These are phyloP conservation scores for Xylaria sp. DNA, from an alignment of 2,329 filamentous ascomycete species.

Conservation along the genomic window DNA sequence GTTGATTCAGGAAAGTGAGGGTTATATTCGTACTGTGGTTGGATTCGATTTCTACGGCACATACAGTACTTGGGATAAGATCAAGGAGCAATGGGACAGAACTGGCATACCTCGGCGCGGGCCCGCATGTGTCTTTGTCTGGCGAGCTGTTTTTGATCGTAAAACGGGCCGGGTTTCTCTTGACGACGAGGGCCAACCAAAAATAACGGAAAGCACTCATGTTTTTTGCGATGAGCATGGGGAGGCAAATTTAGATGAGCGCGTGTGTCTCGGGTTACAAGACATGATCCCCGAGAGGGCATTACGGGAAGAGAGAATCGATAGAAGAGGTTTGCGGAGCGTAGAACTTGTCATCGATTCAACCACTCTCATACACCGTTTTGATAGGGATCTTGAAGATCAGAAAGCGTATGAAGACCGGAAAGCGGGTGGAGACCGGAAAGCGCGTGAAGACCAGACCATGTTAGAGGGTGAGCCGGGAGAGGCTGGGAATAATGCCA, in stretches of 20 bases:
- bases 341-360: slow-evolving; percentile 19
- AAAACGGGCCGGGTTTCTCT: slow-evolving; percentile 12
- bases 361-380: slow-evolving; percentile 6
- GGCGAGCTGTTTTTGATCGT: slow-evolving; percentile 19
- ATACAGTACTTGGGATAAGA: slow-evolving; percentile 9
- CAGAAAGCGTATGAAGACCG: slow-evolving; percentile 9
- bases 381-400: neutral
- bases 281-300: slow-evolving; percentile 14
- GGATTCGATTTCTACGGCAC: slow-evolving; percentile 18
- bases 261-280: slow-evolving; percentile 5
- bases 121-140: slow-evolving; percentile 9
- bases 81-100: slow-evolving; percentile 16
- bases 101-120: slow-evolving; percentile 4
- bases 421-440: neutral
- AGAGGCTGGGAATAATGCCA: neutral
- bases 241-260: slow-evolving; percentile 3
- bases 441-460: slow-evolving; percentile 2
- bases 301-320: slow-evolving; percentile 2
- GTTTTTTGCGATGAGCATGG: slow-evolving; percentile 13
- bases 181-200: slow-evolving; percentile 10
- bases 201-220: slow-evolving; percentile 18
- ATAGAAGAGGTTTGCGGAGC: neutral
- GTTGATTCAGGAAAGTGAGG: slow-evolving; percentile 15
- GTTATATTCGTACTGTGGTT: slow-evolving; percentile 15
- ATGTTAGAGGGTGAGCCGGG: neutral